A percentile compares a stretch with the other conserved stretches of the same genome.
Evolutionary conservation across 805 yeast genomes (phyloP).

Genomic region (Starmerella tilneyi): DNA sequence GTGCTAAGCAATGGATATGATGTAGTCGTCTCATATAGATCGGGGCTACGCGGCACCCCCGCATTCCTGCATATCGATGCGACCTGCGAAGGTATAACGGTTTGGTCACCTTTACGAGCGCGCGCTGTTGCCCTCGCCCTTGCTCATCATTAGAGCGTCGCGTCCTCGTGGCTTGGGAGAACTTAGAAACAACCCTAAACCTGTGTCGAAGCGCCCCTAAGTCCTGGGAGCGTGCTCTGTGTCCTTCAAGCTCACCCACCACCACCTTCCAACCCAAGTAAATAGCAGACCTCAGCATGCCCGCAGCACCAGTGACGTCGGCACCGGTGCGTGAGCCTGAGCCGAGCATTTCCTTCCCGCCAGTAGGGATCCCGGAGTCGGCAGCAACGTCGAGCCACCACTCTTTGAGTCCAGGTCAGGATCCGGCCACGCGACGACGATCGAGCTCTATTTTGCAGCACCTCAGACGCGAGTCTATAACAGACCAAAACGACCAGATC

Average conservation of each 20-base stretch:
- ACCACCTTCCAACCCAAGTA: too few species aligned
- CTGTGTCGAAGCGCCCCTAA: not conserved
- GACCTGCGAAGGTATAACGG: not conserved
- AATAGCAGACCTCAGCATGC: not conserved
- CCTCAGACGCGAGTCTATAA: conserved; percentile 84
- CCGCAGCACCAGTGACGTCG: not conserved
- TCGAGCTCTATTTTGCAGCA: conserved; percentile 86
- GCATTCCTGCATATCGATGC: too few species aligned
- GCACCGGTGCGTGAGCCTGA: conserved; percentile 3
- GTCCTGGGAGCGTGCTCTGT: too few species aligned
- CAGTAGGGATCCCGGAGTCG: conserved; percentile 1
- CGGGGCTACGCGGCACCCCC: too few species aligned
- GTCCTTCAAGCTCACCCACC: too few species aligned
- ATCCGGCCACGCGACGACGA: conserved; percentile 43
- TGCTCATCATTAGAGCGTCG: not conserved
- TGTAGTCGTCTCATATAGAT: too few species aligned
- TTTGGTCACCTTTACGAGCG: too few species aligned
- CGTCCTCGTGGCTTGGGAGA: conserved; percentile 6
- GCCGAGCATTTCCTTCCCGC: conserved; percentile 14
- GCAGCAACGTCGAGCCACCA: not conserved
- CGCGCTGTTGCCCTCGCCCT: not conserved
- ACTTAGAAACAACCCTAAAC: not conserved
- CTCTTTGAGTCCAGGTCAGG: not conserved
- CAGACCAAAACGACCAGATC: conserved; percentile 84
- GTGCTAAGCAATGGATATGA: too few species aligned